These are phyloP conservation scores for Anethum foeniculum DNA, from an alignment of 140 eudicot genomes.

Conservation along the genomic window DNA sequence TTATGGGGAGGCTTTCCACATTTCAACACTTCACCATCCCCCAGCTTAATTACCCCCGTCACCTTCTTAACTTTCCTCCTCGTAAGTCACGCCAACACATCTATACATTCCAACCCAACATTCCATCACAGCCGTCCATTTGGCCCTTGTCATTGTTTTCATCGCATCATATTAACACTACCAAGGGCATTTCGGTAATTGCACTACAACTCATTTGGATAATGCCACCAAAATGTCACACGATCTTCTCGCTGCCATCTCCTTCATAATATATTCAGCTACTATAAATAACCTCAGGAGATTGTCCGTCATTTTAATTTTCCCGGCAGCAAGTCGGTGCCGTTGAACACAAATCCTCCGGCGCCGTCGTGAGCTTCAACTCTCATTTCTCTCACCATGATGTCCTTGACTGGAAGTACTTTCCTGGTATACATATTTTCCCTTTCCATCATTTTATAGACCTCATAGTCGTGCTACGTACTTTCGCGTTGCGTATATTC, in stretches of 20 bases:
- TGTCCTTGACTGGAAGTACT: conserved; percentile 36
- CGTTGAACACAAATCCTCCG: neutral
- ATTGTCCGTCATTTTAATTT: neutral
- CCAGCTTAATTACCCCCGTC: neutral
- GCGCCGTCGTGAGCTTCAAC: neutral
- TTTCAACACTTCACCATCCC: neutral
- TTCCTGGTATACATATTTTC: conserved; percentile 32
- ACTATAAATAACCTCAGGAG: neutral
- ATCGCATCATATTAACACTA: neutral
- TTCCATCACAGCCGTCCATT: neutral
- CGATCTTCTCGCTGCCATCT: neutral
- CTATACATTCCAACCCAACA: neutral
- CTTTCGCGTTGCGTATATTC: neutral
- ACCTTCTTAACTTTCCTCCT: neutral
- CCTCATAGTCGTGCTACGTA: too few species aligned
- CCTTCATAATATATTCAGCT: neutral
- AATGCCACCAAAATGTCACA: neutral
- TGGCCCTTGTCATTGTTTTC: neutral
- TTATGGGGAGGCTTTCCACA: neutral
- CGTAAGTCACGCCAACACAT: neutral
- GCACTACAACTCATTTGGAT: neutral
- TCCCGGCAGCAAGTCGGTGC: neutral
- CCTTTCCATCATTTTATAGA: neutral
- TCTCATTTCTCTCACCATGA: conserved; percentile 25
- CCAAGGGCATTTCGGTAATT: neutral